Base-by-base conservation (phyloP, 225 moss, liverwort and hornwort genomes). In the Pseudoscleropodium purum region DNA sequence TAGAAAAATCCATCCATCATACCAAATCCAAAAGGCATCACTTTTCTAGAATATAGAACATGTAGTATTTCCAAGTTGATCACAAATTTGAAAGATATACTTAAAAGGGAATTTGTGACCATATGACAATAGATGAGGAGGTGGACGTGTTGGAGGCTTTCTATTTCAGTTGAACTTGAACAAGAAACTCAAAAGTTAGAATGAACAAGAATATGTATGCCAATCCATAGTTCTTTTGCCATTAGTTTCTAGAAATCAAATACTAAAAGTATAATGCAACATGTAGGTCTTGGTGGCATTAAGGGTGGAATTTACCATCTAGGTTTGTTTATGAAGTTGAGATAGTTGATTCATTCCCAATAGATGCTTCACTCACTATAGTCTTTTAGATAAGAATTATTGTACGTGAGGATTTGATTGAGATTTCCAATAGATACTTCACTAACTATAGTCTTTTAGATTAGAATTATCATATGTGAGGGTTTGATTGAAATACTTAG, bases 301-400 rank as follows among this genome's bases (percentile, higher is more conserved):
- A 31, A 49, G 3, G 4, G 18, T 75, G 16, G 6, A 18, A 47
- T 75, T 47, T 75, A 6, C 2, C 45, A 30, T 74, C 2, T 17
- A 45, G 2, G 30, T 47, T 10, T 47, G 12, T 31, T 2, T 5
- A 7, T 20, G 0, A 49, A 20, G 19, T 4, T 33, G 12, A 4
- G 31, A 33, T 49, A 49, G 13, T 49, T 33, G 33, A 33, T 49
- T 5, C 31, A 75, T 49, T 75, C 4, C 5, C 9, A 29, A 33
- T 33, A 20, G 13, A 49, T 1, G 1, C 34, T 76, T 34, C 21
- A 51, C 11, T 52, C 5, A 5, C 3, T 23, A 0, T 34, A 23
- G 7, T 34, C 7, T 34, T 34, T 34, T 13, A 20, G 0, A 33
- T 6, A 0, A 7, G 5, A 24, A 9, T 25, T 60, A 25, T 2